Conservation (phyloP, 2,329 filamentous ascomycete genomes). For the Neonectria hederae region DNA sequence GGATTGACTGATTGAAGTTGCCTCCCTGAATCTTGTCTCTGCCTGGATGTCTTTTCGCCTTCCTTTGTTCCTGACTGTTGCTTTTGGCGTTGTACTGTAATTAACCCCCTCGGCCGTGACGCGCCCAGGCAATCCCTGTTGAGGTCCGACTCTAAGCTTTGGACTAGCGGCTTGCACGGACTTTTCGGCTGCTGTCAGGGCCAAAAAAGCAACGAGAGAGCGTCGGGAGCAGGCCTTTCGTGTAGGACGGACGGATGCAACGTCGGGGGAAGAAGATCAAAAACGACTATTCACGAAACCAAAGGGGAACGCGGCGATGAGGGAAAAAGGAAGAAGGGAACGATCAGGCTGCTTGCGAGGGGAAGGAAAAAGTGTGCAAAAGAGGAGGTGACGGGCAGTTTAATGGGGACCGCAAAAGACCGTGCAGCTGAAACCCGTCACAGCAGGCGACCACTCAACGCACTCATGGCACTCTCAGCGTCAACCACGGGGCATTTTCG, state of each 20-base stretch:
- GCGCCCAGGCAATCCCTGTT: constrained; percentile 40
- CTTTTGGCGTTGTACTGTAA: neutral
- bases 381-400: constrained; percentile 10
- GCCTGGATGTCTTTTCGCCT: constrained; percentile 23
- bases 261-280: constrained; percentile 2
- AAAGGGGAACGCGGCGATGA: neutral
- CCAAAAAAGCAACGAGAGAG: constrained; percentile 32
- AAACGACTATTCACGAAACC: no score
- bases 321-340: neutral
- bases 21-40: constrained; percentile 8
- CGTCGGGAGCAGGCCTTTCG: constrained; percentile 28
- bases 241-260: constrained; percentile 25
- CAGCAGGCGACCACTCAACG: constrained; percentile 13
- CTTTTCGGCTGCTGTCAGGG: constrained; percentile 35
- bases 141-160: constrained; percentile 38
- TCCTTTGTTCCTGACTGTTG: constrained; percentile 26
- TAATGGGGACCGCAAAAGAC: neutral
- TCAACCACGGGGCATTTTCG: neutral
- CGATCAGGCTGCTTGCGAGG: neutral
- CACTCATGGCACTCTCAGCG: neutral
- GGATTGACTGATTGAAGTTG: constrained; percentile 25
- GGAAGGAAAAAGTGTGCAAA: constrained; percentile 12
- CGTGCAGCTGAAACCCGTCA: constrained; percentile 21
- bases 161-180: constrained; percentile 41
- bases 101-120: constrained; percentile 30